Base-by-base conservation (phyloP, 192 early-diverging fungal species). In the Backusella sp. region DNA sequence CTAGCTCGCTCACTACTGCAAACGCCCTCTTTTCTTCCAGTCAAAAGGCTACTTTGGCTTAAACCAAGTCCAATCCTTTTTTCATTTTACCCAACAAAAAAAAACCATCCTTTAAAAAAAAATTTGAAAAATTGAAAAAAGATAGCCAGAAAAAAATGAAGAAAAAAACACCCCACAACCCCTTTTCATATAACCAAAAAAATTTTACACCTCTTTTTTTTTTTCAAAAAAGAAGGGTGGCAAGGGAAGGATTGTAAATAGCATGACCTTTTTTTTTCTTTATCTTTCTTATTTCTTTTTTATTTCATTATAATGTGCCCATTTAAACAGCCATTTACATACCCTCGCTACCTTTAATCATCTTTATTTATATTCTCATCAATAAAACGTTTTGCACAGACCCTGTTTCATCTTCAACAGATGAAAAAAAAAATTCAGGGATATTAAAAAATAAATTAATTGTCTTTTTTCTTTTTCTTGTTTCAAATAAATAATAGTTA, bases 201-300 rank as follows among this genome's bases (percentile, higher is more conserved):
- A 68, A 68, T n/a, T 36, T 15, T 9, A 68, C 17, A 32, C 23
- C 34, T 23, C 23, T 68, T n/a, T 36, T 19, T 68, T 34, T 19
- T 36, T 19, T 26, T 66, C 34, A 8, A 39, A 39, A 39, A 66
- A 67, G 37, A 66, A 28, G 37, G 67, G 34, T 68, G 67, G 70
- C 44, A 49, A 59, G 72, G 72, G 72, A 36, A 73, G 49, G 72
- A 73, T 36, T 73, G 72, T 73, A 73, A 73, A 73, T 73, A 73
- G 52, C 59, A 73, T 23, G 21, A 3, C 19, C 0, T 14, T 8
- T 35, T 28, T 62, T 52, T 53, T 72, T 37, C 28, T 26, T 37
- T 56, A 49, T 35, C n/a, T 30, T 39, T 69, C 42, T 69, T 44
- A 11, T 49, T 71, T n/a, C 26, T 35, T 56, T 35, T 72, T 46